A percentile compares a stretch with the other conserved stretches of the same genome.
phyloP scores from a whole-genome alignment of 2,329 filamentous ascomycete genomes.

The Blastomyces emzantsi region DNA sequence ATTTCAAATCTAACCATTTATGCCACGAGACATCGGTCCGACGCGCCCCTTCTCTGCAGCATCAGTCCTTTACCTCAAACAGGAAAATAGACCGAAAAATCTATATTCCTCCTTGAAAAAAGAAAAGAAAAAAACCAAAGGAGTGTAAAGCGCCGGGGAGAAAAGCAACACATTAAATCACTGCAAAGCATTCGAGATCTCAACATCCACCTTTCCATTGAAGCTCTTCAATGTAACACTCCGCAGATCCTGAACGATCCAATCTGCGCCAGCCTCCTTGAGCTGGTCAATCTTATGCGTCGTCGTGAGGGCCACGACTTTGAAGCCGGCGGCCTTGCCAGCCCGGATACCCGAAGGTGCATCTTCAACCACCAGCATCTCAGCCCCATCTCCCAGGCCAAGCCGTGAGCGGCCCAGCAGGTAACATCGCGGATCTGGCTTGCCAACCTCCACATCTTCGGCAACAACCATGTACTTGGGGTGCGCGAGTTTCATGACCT shows the following conservation, averaged over 20 bases:
- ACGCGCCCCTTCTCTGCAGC: not conserved
- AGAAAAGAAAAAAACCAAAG: not conserved
- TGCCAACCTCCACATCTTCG: conserved; percentile 65
- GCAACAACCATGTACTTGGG: conserved; percentile 63
- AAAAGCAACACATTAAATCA: conserved; percentile 14
- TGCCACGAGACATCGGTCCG: conserved; percentile 3
- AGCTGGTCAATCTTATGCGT: conserved; percentile 70
- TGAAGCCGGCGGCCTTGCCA: conserved; percentile 78
- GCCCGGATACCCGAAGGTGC: conserved; percentile 75
- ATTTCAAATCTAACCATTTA: conserved; percentile 5
- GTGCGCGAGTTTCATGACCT: conserved; percentile 54
- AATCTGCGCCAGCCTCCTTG: conserved; percentile 69
- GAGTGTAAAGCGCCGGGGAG: not conserved
- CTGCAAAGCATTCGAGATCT: conserved; percentile 53
- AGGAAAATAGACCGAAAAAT: not conserved
- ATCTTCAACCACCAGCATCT: conserved; percentile 75
- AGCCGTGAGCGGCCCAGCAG: conserved; percentile 56
- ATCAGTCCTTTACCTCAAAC: conserved; percentile 1
- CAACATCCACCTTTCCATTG: conserved; percentile 54
- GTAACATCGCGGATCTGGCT: conserved; percentile 71
- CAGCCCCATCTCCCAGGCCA: conserved; percentile 39
- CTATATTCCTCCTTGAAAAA: not conserved
- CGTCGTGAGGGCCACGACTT: conserved; percentile 73
- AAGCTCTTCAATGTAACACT: conserved; percentile 57
- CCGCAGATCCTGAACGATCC: conserved; percentile 70